These are phyloP conservation scores for Colletotrichum truncatum DNA, from an alignment of 2,329 filamentous ascomycete genomes.

Conservation along the genomic window DNA sequence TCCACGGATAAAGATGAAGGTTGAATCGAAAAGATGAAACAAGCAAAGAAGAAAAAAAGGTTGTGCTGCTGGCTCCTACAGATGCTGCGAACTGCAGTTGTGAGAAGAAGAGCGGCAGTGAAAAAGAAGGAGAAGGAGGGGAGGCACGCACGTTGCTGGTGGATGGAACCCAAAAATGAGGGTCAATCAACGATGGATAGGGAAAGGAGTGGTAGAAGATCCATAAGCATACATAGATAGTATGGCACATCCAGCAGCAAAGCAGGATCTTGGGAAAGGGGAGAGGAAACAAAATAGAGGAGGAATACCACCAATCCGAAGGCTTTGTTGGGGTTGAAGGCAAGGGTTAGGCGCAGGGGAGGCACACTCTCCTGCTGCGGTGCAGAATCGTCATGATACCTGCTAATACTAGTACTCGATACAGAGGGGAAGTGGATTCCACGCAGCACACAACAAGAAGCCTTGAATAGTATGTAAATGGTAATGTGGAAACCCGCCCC, in stretches of 20 bases:
- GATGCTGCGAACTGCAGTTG: neutral
- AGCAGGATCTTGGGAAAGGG: neutral
- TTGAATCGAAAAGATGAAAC: conserved; percentile 11
- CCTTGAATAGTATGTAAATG: too few relatives aligned
- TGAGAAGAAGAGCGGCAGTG: neutral
- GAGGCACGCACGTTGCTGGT: neutral
- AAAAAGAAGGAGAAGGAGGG: neutral
- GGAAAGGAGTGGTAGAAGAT: conserved; percentile 2
- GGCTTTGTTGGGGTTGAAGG: too few relatives aligned
- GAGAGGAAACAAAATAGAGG: neutral
- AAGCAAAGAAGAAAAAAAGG: neutral
- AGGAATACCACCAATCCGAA: neutral
- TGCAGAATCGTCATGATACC: too few relatives aligned
- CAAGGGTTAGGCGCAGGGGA: too few relatives aligned
- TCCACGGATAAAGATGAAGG: neutral
- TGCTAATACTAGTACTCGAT: too few relatives aligned
- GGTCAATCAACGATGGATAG: conserved; percentile 7
- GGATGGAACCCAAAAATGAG: conserved; percentile 16
- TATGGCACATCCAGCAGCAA: too few relatives aligned
- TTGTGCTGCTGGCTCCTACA: too few relatives aligned
- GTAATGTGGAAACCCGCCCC: too few relatives aligned
- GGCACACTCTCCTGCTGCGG: too few relatives aligned
- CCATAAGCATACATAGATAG: too few relatives aligned
- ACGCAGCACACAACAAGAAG: too few relatives aligned
- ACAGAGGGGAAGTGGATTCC: too few relatives aligned